A percentile compares a stretch with the other conserved stretches of the same genome.
Conservation (phyloP, 108 stramenopile species). For the Skeletonema costatum region DNA sequence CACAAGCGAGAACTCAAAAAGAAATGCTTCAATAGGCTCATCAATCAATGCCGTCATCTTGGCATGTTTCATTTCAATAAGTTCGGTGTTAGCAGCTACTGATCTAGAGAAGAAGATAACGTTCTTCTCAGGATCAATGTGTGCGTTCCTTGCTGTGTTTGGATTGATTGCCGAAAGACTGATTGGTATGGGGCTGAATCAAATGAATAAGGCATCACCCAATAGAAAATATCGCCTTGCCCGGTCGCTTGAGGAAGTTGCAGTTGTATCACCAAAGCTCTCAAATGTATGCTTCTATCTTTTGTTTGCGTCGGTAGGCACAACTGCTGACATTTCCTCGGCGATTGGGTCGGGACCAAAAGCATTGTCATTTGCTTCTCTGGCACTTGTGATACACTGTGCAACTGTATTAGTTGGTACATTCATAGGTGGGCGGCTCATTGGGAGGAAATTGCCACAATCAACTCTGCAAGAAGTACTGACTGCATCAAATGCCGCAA, state of each 20-base stretch:
- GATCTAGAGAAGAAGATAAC: conserved; percentile 23
- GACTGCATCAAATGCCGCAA: conserved; percentile 83
- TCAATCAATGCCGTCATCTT: conserved; percentile 20
- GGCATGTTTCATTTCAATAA: conserved; percentile 21
- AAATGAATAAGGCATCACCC: neutral
- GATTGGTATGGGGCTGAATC: conserved; percentile 11
- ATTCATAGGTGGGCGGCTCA: conserved; percentile 4
- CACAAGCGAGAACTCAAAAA: neutral
- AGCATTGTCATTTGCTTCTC: conserved; percentile 49
- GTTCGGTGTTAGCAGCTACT: conserved; percentile 15
- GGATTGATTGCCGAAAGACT: conserved; percentile 30
- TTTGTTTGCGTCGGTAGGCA: conserved; percentile 75
- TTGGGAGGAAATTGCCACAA: neutral
- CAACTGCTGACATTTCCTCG: conserved; percentile 53
- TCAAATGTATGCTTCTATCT: conserved; percentile 60
- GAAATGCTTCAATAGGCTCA: neutral
- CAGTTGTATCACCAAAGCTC: conserved; percentile 29
- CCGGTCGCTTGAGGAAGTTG: conserved; percentile 19
- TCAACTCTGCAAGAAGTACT: conserved; percentile 64
- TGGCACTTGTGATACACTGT: conserved; percentile 62
- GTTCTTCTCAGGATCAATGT: conserved; percentile 69
- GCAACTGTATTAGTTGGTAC: conserved; percentile 41
- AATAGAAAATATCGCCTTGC: neutral
- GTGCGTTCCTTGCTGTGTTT: conserved; percentile 59
- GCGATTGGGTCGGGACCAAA: conserved; percentile 45